phyloP scores from a whole-genome alignment of 768 basidiomycete genomes.

The Suillus decipiens region DNA sequence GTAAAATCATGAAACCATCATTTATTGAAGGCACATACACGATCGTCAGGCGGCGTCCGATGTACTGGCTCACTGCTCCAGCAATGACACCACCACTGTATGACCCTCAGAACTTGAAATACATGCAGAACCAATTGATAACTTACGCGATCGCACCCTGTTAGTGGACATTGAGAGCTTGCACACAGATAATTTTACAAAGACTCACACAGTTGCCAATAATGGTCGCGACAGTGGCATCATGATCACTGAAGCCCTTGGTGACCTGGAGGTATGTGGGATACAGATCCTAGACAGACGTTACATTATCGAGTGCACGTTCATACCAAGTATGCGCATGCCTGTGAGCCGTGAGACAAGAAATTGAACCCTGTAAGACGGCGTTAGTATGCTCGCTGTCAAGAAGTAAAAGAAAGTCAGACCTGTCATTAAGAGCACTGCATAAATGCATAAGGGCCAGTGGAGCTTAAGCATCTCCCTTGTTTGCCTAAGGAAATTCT shows the following conservation, averaged over 20 bases:
- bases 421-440: slow-evolving; percentile 79
- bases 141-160: slow-evolving; percentile 49
- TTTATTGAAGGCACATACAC: slow-evolving; percentile 31
- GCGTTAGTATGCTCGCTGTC: too few species aligned
- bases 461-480: slow-evolving; percentile 77
- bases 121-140: slow-evolving; percentile 14
- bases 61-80: slow-evolving; percentile 70
- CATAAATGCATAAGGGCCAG: slow-evolving; percentile 84
- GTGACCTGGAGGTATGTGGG: slow-evolving; percentile 70
- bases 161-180: slow-evolving; percentile 1
- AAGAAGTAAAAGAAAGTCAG: too few species aligned
- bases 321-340: slow-evolving; percentile 22
- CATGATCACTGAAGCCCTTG: slow-evolving; percentile 59
- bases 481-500: too few species aligned
- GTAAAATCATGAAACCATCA: not conserved
- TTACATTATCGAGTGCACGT: not conserved
- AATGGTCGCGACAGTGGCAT: slow-evolving; percentile 77
- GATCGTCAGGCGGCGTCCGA: slow-evolving; percentile 85
- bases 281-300: slow-evolving; percentile 61
- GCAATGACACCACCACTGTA: slow-evolving; percentile 68
- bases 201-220: slow-evolving; percentile 66
- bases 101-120: slow-evolving; percentile 2
- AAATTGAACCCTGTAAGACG: slow-evolving; percentile 85
- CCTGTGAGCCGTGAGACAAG: slow-evolving; percentile 73
- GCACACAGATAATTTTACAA: slow-evolving; percentile 1